Evolutionary conservation across 2,329 filamentous ascomycete genomes (phyloP).

Genomic region (Pochonia chlamydosporia): DNA sequence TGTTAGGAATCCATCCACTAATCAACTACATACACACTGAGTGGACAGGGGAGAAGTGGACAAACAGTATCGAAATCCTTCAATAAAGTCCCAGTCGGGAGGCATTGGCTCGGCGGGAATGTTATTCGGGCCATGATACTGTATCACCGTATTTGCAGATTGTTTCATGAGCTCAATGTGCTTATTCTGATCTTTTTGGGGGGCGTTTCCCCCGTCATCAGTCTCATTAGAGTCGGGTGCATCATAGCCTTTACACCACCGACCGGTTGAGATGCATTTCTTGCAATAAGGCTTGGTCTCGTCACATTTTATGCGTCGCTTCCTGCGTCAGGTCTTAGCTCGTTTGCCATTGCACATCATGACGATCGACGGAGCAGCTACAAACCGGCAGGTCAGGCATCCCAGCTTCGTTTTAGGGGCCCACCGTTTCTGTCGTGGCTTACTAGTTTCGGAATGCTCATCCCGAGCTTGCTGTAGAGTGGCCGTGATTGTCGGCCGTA

Average conservation of each 20-base stretch:
- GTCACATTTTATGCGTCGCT: slow-evolving; percentile 4
- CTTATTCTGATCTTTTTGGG: background rate
- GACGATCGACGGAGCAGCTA: background rate
- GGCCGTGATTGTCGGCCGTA: too few relatives aligned
- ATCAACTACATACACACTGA: background rate
- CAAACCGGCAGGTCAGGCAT: slow-evolving; percentile 8
- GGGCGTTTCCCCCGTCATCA: too few relatives aligned
- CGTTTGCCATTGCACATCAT: too few relatives aligned
- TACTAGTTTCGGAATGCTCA: too few relatives aligned
- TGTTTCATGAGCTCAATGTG: too few relatives aligned
- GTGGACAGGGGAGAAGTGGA: too few relatives aligned
- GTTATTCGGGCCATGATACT: background rate
- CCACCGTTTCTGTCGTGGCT: slow-evolving; percentile 6
- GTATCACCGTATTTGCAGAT: too few relatives aligned
- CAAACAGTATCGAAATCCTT: slow-evolving; percentile 5
- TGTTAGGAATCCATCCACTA: too few relatives aligned
- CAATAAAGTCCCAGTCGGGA: slow-evolving; percentile 4
- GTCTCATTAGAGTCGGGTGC: too few relatives aligned
- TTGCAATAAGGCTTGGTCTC: slow-evolving; percentile 6
- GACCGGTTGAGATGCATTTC: slow-evolving; percentile 2
- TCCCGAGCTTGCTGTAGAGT: too few relatives aligned
- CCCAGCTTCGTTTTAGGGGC: slow-evolving; percentile 4
- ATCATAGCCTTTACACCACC: slow-evolving; percentile 8
- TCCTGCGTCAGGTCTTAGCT: too few relatives aligned
- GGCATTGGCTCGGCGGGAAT: slow-evolving; percentile 1